Evolutionary conservation across 352 stramenopile species (phyloP), one percentile per base, ranked within the genome.

Genomic region (Pythium phragmitis): DNA sequence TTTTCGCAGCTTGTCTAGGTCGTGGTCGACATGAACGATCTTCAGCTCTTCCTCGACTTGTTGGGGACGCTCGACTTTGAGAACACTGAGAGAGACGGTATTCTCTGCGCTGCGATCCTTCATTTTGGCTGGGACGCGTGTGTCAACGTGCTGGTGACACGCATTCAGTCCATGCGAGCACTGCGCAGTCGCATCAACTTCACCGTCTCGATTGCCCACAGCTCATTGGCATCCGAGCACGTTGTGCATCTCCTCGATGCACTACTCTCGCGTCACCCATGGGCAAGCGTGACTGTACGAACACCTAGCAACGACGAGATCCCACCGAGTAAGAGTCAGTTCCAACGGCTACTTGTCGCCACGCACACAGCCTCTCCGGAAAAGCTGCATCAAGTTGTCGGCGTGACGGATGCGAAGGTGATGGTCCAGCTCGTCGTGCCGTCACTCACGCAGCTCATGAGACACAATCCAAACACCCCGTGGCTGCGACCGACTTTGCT

Each of bases 101-200:
- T 4, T 16, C 28, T 55, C 2, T 28, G 28, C 7, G 6, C 14
- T 23, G 49, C 49, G 3, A 17, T 42, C 28, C 17, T 17, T 28
- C 49, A 42, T 23, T 52, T 52, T 52, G 46, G 46, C 13, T 52
- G 21, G 9, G 26, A 42, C 21, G 28, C 49, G 2, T 55, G 49
- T 28, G 14, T 52, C 2, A 23, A 34, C 14, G 36, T 23, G n/a
- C 21, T 52, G 7, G 8, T 34, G 14, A 36, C 34, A 12, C n/a
- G 46, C 21, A 34, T 52, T 14, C 23, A 8, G 7, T 33, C 46
- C 3, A 34, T 23, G 23, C 21, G 11, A 11, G 36, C 46, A 3
- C n/a, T 37, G 46, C 11, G 21, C 6, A 23, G 21, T 23, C 9
- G 46, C 21, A 23, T 52, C 46, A 13, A 34, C 23, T 36, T 52